Evolutionary conservation across 225 moss, liverwort and hornwort genomes (phyloP).

Genomic region (Polytrichum commune): DNA sequence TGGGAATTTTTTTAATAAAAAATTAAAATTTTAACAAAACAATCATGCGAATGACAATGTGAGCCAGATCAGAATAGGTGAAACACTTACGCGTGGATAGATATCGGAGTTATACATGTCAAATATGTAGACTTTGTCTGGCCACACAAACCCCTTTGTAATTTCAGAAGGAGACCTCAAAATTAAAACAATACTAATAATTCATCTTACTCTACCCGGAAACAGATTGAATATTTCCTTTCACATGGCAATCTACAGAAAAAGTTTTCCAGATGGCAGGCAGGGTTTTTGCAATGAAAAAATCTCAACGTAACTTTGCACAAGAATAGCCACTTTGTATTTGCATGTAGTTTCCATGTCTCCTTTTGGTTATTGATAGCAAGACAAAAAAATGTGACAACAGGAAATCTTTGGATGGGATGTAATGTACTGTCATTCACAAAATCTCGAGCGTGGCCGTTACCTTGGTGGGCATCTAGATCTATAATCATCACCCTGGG

Average conservation of each 20-base stretch:
- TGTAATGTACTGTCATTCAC: constrained; percentile 51
- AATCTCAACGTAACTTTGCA: too few species aligned
- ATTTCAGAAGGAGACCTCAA: not conserved
- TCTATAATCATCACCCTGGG: constrained; percentile 98
- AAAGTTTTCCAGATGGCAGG: too few species aligned
- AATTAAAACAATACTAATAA: too few species aligned
- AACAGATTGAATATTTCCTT: too few species aligned
- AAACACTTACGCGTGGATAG: constrained; percentile 63
- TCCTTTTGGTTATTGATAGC: too few species aligned
- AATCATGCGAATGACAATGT: not conserved
- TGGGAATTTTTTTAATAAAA: not conserved
- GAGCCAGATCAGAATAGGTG: not conserved
- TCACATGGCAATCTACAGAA: too few species aligned
- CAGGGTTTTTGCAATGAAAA: too few species aligned
- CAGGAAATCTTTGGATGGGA: too few species aligned
- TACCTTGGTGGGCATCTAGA: constrained; percentile 98
- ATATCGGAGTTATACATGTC: constrained; percentile 97
- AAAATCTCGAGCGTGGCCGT: constrained; percentile 92
- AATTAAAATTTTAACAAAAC: not conserved
- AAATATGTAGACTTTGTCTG: constrained; percentile 86
- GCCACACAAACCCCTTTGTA: constrained; percentile 3
- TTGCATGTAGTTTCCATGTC: too few species aligned
- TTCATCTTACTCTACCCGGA: too few species aligned
- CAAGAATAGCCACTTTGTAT: too few species aligned
- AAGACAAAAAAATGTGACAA: too few species aligned